Conservation (phyloP, 495 filamentous ascomycete species). For the Letharia columbiana region DNA sequence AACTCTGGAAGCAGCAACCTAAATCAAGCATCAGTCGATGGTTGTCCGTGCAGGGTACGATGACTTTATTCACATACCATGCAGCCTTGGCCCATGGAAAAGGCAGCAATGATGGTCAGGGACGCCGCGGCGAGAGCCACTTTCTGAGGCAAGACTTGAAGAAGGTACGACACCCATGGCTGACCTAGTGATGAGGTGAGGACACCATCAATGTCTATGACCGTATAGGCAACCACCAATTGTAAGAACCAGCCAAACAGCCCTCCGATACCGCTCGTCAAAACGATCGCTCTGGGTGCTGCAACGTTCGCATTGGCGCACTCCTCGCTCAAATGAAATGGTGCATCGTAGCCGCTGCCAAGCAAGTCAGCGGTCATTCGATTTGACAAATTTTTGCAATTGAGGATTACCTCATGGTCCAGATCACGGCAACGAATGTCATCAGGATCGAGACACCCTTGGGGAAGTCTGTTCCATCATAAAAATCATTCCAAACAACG, state of each 20-base stretch:
- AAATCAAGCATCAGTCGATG: not conserved
- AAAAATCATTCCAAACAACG: conserved; percentile 63
- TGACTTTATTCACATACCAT: conserved; percentile 41
- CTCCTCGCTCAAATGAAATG: conserved; percentile 71
- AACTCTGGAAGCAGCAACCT: conserved; percentile 62
- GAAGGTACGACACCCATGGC: conserved; percentile 67
- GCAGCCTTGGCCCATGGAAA: conserved; percentile 75
- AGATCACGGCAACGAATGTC: conserved; percentile 62
- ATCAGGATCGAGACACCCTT: conserved; percentile 64
- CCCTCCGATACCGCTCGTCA: conserved; percentile 61
- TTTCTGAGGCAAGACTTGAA: conserved; percentile 59
- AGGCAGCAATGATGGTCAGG: conserved; percentile 67
- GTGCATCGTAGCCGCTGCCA: conserved; percentile 54
- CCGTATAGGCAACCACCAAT: conserved; percentile 72
- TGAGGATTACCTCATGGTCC: conserved; percentile 36
- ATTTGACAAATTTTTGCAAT: not conserved
- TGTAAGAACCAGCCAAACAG: conserved; percentile 68
- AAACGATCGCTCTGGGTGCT: conserved; percentile 66
- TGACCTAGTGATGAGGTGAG: conserved; percentile 60
- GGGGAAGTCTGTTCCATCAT: conserved; percentile 61
- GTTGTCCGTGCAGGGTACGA: not conserved
- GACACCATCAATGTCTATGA: conserved; percentile 54
- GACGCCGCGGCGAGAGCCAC: conserved; percentile 57
- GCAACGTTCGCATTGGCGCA: conserved; percentile 70
- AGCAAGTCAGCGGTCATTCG: not conserved